Conservation (phyloP, 805 yeast genomes). For the Candida sanyiensis region DNA sequence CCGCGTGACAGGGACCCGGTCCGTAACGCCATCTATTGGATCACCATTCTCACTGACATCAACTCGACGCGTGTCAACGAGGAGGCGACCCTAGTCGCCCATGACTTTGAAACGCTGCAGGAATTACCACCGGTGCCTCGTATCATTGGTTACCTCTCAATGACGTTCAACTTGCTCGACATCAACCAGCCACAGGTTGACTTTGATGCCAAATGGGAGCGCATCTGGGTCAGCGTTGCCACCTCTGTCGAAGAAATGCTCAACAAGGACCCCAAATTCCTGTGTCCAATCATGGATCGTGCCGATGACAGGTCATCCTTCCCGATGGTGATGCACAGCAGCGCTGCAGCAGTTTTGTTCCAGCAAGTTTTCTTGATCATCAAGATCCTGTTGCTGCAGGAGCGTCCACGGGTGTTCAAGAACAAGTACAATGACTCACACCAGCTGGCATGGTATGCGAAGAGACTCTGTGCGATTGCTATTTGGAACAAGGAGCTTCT, state of each 20-base stretch:
- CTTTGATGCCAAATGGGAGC: slow-evolving; percentile 33
- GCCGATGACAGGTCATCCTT: slow-evolving; percentile 30
- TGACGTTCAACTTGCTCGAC: slow-evolving; percentile 9
- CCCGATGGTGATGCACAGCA: slow-evolving; percentile 28
- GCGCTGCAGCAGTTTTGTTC: slow-evolving; percentile 28
- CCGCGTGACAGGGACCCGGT: slow-evolving; percentile 6
- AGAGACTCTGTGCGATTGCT: slow-evolving; percentile 15
- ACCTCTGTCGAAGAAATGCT: not conserved
- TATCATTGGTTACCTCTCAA: slow-evolving; percentile 5
- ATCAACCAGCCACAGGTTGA: slow-evolving; percentile 8
- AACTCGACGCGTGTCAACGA: slow-evolving; percentile 5
- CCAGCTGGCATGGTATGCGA: slow-evolving; percentile 22
- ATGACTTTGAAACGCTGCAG: slow-evolving; percentile 7
- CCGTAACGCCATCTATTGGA: slow-evolving; percentile 5
- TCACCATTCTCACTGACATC: slow-evolving; percentile 5
- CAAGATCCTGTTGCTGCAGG: slow-evolving; percentile 31
- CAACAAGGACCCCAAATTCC: slow-evolving; percentile 14
- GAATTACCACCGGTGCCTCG: slow-evolving; percentile 5
- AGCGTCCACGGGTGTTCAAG: slow-evolving; percentile 31
- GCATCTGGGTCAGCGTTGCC: slow-evolving; percentile 30
- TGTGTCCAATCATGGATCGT: slow-evolving; percentile 10
- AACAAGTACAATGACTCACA: slow-evolving; percentile 10
- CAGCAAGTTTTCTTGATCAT: slow-evolving; percentile 31
- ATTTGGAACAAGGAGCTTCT: slow-evolving; percentile 7
- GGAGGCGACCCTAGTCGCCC: slow-evolving; percentile 8